Percentiles rank a stretch among this genome's conserved stretches.
These are phyloP conservation scores for Alternaria arbusti DNA, from an alignment of 2,329 filamentous ascomycete species.

Conservation along the genomic window DNA sequence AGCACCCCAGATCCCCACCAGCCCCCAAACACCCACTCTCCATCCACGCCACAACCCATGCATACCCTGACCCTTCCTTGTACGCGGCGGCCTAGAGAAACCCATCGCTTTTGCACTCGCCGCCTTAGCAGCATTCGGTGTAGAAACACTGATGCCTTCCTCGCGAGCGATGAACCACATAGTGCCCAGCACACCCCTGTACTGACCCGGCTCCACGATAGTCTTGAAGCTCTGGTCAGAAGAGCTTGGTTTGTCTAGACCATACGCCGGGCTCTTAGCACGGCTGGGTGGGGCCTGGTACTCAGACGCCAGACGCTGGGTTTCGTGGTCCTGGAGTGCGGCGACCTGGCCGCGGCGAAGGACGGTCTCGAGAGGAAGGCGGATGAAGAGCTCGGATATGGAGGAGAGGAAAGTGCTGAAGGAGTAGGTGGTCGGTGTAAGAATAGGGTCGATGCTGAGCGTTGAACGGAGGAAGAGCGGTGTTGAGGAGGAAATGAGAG, in stretches of 20 bases:
- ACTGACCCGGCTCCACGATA: slow-evolving; percentile 80
- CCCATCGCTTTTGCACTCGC: slow-evolving; percentile 36
- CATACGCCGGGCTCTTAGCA: slow-evolving; percentile 25
- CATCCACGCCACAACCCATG: slow-evolving; percentile 75
- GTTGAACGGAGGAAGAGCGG: slow-evolving; percentile 87
- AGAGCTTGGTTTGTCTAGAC: slow-evolving; percentile 18
- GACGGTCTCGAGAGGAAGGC: slow-evolving; percentile 90
- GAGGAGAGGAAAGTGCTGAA: slow-evolving; percentile 82
- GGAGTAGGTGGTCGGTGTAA: slow-evolving; percentile 82
- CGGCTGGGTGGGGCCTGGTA: slow-evolving; percentile 30
- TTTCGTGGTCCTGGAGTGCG: slow-evolving; percentile 55
- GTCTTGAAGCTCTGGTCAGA: slow-evolving; percentile 62
- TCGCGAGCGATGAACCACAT: slow-evolving; percentile 86
- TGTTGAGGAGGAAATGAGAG: slow-evolving; percentile 79
- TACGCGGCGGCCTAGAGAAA: slow-evolving; percentile 48
- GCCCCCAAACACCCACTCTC: slow-evolving; percentile 79
- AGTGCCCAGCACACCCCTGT: slow-evolving; percentile 86
- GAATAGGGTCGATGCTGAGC: slow-evolving; percentile 79
- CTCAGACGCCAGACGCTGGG: slow-evolving; percentile 31
- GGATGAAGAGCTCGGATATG: slow-evolving; percentile 79
- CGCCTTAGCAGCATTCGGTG: slow-evolving; percentile 26
- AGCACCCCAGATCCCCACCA: slow-evolving; percentile 76
- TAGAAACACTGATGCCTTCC: slow-evolving; percentile 67
- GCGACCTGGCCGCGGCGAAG: slow-evolving; percentile 85
- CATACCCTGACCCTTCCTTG: slow-evolving; percentile 69